Evolutionary conservation across 768 basidiomycete species (phyloP).

Genomic region (Leccinum pellstonianum): DNA sequence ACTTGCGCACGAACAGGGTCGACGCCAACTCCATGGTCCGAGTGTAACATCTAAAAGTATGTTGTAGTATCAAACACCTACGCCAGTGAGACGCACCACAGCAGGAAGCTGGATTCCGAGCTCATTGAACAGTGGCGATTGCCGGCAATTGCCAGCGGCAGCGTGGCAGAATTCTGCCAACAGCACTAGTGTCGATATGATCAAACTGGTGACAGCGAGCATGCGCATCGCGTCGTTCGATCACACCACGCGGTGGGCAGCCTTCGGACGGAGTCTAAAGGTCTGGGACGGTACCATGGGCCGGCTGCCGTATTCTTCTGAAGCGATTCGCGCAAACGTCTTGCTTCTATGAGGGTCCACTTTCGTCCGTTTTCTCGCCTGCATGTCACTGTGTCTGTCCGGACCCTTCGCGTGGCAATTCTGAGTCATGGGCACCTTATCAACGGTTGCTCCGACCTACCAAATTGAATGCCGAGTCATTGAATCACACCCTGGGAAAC

Average conservation of each 20-base stretch:
- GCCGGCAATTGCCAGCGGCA: too few relatives aligned
- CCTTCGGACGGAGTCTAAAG: too few relatives aligned
- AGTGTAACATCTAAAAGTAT: not conserved
- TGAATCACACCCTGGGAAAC: not conserved
- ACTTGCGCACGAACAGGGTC: not conserved
- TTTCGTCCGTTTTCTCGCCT: not conserved
- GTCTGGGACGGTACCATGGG: not conserved
- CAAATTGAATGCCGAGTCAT: not conserved
- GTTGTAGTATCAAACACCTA: not conserved
- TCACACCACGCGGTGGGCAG: too few relatives aligned
- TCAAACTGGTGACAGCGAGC: too few relatives aligned
- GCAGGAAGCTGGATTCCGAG: not conserved
- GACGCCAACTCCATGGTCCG: not conserved
- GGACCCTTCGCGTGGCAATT: not conserved
- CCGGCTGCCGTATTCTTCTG: not conserved
- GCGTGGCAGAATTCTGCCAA: too few relatives aligned
- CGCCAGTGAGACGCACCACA: not conserved
- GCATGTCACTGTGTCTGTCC: not conserved
- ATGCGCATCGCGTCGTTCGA: too few relatives aligned
- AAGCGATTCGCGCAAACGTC: slow-evolving; percentile 5
- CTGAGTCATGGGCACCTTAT: not conserved
- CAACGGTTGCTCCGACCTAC: not conserved
- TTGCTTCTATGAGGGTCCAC: not conserved
- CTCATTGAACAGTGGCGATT: too few relatives aligned
- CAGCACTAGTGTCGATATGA: too few relatives aligned